phyloP scores from a whole-genome alignment of 2,329 filamentous ascomycete genomes.

The Xylaria sp. region DNA sequence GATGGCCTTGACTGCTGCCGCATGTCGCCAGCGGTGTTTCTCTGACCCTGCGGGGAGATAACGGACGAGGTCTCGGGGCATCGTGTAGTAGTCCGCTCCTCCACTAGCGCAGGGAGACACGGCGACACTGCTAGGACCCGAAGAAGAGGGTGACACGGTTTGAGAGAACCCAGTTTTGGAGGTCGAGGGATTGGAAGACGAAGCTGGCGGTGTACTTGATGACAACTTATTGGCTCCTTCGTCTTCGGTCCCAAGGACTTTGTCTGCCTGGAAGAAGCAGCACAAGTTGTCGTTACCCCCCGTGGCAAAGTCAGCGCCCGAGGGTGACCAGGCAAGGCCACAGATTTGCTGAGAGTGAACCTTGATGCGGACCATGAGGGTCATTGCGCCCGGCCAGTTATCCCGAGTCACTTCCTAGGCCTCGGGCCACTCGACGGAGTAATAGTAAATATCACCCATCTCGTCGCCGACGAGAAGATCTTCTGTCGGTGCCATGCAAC shows the following conservation, averaged over 20 bases:
- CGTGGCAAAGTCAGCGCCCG: slow-evolving; percentile 79
- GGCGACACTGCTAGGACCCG: not conserved
- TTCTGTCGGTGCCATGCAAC: slow-evolving; percentile 68
- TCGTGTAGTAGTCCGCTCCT: slow-evolving; percentile 18
- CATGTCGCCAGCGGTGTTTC: slow-evolving; percentile 77
- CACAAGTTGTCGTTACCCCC: slow-evolving; percentile 94
- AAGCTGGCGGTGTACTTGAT: not conserved
- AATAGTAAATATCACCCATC: slow-evolving; percentile 81
- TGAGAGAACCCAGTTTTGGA: not conserved
- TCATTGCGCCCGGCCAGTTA: slow-evolving; percentile 79
- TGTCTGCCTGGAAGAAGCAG: slow-evolving; percentile 75
- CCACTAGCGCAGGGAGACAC: not conserved
- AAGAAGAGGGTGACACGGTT: not conserved
- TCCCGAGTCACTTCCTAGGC: slow-evolving; percentile 66
- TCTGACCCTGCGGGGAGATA: slow-evolving; percentile 61
- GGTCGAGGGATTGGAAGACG: not conserved
- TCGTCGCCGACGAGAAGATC: slow-evolving; percentile 89
- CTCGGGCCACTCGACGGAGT: slow-evolving; percentile 83
- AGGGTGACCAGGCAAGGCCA: slow-evolving; percentile 84
- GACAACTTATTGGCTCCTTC: not conserved
- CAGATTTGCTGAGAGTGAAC: slow-evolving; percentile 91
- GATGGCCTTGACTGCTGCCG: slow-evolving; percentile 92
- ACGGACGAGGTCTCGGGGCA: slow-evolving; percentile 43
- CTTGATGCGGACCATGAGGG: slow-evolving; percentile 74
- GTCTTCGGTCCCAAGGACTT: slow-evolving; percentile 51